A percentile compares a stretch with the other conserved stretches of the same genome.
Evolutionary conservation across 2,329 filamentous ascomycete genomes (phyloP).

Genomic region (Aspergillus tanneri): DNA sequence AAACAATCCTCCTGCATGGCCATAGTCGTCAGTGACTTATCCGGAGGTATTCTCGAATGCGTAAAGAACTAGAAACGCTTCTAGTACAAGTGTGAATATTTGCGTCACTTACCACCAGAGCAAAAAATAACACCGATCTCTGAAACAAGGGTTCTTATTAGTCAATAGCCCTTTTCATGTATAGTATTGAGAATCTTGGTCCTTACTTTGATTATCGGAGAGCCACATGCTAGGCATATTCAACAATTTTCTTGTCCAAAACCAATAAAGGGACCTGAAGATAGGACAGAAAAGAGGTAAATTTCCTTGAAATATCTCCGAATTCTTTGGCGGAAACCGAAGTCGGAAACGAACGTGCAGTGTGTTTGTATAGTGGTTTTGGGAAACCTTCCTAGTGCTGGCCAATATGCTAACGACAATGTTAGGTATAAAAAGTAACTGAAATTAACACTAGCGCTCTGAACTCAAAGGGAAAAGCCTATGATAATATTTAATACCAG

Average conservation of each 20-base stretch:
- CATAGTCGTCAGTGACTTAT: conserved; percentile 17
- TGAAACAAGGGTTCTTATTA: conserved; percentile 43
- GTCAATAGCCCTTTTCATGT: conserved; percentile 11
- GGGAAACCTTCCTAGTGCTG: neutral
- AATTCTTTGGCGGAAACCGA: neutral
- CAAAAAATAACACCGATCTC: conserved; percentile 98
- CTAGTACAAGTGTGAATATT: too few species aligned
- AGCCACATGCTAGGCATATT: conserved; percentile 92
- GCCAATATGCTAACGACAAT: neutral
- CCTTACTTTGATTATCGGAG: conserved; percentile 87
- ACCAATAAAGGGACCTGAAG: neutral
- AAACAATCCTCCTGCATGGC: conserved; percentile 77
- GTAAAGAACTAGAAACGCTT: too few species aligned
- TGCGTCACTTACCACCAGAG: conserved; percentile 75
- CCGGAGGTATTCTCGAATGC: too few species aligned
- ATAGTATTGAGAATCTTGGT: neutral
- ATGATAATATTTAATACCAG: neutral
- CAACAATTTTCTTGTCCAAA: conserved; percentile 9
- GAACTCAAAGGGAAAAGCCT: neutral
- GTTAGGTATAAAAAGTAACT: neutral
- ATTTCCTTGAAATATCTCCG: neutral
- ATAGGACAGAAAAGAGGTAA: neutral
- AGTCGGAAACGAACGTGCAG: neutral
- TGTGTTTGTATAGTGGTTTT: neutral
- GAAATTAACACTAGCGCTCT: too few species aligned